phyloP scores from a whole-genome alignment of 495 filamentous ascomycete species.

The Hyaloscypha finlandica region DNA sequence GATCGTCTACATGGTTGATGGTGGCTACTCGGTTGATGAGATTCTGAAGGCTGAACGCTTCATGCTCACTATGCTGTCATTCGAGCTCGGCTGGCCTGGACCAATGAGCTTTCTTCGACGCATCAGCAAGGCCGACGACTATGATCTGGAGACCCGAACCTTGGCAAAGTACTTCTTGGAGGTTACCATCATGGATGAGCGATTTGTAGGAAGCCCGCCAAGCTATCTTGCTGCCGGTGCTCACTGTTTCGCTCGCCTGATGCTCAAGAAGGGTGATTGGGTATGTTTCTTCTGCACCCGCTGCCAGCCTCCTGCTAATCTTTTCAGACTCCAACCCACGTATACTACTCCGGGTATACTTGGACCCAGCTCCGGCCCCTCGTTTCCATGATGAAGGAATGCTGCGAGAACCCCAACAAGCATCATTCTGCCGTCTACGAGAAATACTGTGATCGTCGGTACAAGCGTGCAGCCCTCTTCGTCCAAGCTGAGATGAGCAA shows the following conservation, averaged over 20 bases:
- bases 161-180: slow-evolving; percentile 98
- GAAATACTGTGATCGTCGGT: slow-evolving; percentile 84
- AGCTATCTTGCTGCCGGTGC: slow-evolving; percentile 91
- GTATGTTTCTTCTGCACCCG: slow-evolving; percentile 52
- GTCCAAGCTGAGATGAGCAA: slow-evolving; percentile 71
- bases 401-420: slow-evolving; percentile 75
- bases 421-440: slow-evolving; percentile 88
- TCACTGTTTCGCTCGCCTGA: slow-evolving; percentile 87
- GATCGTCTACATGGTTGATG: slow-evolving; percentile 98
- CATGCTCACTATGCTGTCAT: slow-evolving; percentile 95
- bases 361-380: slow-evolving; percentile 78
- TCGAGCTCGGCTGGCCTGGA: slow-evolving; percentile 93
- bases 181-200: slow-evolving; percentile 96
- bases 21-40: slow-evolving; percentile 84
- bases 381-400: slow-evolving; percentile 75
- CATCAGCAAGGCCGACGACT: slow-evolving; percentile 98
- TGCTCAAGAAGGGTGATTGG: slow-evolving; percentile 89
- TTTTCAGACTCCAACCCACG: slow-evolving; percentile 75
- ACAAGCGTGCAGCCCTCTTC: slow-evolving; percentile 77
- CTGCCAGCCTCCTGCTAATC: slow-evolving; percentile 13
- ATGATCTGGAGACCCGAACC: slow-evolving; percentile 92
- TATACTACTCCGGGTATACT: slow-evolving; percentile 92
- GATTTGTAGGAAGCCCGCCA: slow-evolving; percentile 86
- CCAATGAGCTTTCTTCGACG: slow-evolving; percentile 97
- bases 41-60: slow-evolving; percentile 97